Conservation (phyloP, 106 monocot species). For the Allium fistulosum region DNA sequence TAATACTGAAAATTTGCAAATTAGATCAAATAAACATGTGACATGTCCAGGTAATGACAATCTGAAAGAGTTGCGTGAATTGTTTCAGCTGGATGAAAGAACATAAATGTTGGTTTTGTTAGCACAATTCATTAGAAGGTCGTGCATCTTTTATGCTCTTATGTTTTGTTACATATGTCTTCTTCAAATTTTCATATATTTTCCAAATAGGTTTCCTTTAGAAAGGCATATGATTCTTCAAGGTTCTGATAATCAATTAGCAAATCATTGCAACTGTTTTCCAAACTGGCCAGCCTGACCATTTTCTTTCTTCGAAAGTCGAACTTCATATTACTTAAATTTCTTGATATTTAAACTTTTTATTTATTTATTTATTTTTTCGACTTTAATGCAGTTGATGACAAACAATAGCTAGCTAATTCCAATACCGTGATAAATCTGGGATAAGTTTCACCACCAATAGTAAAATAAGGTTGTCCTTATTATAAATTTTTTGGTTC, state of each 20-base stretch:
- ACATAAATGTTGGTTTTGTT: too few relatives aligned
- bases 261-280: neutral
- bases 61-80: constrained; percentile 10
- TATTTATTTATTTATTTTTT: neutral
- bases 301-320: neutral
- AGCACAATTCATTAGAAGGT: neutral
- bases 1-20: constrained; percentile 18
- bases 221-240: constrained; percentile 1
- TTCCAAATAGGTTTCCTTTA: neutral
- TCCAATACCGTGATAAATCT: neutral
- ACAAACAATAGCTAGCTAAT: neutral
- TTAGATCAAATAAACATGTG: constrained; percentile 21
- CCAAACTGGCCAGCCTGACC: neutral
- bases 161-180: neutral
- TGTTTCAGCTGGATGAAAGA: constrained; percentile 5
- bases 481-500: constrained; percentile 1
- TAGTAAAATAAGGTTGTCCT: neutral
- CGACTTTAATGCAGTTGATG: too few relatives aligned
- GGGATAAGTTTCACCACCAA: neutral
- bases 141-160: neutral
- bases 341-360: neutral
- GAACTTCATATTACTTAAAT: neutral
- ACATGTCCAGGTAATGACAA: constrained; percentile 18
- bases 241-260: neutral
- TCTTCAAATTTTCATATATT: neutral